These are phyloP conservation scores for Rubia yunnanensis DNA, from an alignment of 257 asterid species.

Conservation along the genomic window DNA sequence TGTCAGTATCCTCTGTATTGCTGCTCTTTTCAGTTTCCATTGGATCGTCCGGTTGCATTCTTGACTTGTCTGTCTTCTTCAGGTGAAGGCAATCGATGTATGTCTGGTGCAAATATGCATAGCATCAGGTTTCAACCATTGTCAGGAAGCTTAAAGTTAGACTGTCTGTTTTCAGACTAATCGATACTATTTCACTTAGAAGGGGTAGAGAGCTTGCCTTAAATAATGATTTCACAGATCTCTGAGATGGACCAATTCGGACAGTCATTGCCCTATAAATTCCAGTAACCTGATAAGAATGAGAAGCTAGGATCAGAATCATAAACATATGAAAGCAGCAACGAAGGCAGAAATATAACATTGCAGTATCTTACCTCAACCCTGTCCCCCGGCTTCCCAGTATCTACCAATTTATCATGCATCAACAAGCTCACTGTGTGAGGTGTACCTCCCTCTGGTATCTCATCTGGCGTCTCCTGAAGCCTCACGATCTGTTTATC, in stretches of 20 bases:
- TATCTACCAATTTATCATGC: conserved; percentile 95
- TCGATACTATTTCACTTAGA: background rate
- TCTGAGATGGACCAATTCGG: conserved; percentile 86
- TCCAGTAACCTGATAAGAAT: conserved; percentile 75
- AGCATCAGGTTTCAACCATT: conserved; percentile 8
- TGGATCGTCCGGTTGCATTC: conserved; percentile 68
- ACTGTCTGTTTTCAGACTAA: background rate
- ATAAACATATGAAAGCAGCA: background rate
- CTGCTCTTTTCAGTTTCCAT: conserved; percentile 56
- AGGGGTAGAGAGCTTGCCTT: conserved; percentile 39
- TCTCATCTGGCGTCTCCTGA: conserved; percentile 97
- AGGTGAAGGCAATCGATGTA: conserved; percentile 92
- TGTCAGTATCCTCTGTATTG: conserved; percentile 28
- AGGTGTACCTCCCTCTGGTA: conserved; percentile 99
- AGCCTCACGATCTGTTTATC: conserved; percentile 97
- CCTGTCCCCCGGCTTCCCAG: conserved; percentile 98
- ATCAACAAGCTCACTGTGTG: conserved; percentile 95
- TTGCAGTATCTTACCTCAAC: conserved; percentile 61
- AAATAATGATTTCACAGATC: conserved; percentile 90
- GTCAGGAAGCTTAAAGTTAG: background rate
- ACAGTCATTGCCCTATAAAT: conserved; percentile 95
- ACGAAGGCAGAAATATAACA: background rate
- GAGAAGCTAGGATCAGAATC: conserved; percentile 19
- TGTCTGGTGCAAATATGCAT: conserved; percentile 49
- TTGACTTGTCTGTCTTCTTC: conserved; percentile 78